Evolutionary conservation across 2,329 filamentous ascomycete species (phyloP).

Genomic region (Colletotrichum sidae): DNA sequence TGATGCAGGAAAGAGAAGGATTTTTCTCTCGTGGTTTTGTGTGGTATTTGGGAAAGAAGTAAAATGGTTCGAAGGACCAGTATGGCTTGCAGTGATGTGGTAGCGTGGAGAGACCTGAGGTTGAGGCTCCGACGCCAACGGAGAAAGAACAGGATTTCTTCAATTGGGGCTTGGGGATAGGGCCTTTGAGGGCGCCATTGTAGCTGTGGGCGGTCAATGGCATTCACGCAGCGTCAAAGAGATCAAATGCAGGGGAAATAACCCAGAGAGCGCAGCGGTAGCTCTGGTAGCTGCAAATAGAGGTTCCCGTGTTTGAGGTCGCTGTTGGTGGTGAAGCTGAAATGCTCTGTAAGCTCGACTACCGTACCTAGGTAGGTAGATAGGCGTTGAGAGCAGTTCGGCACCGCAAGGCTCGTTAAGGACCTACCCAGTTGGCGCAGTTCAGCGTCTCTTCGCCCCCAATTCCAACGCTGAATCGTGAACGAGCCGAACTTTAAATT

Average conservation of each 20-base stretch:
- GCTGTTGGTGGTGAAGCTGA: constrained; percentile 23
- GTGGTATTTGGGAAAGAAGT: constrained; percentile 24
- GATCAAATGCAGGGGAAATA: constrained; percentile 20
- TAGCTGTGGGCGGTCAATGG: constrained; percentile 26
- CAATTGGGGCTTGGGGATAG: constrained; percentile 9
- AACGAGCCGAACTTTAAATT: too few species aligned
- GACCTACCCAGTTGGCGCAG: too few species aligned
- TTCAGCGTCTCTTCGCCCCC: too few species aligned
- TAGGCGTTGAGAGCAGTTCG: too few species aligned
- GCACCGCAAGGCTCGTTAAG: too few species aligned
- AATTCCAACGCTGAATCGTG: too few species aligned
- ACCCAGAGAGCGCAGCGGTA: constrained; percentile 3
- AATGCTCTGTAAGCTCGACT: constrained; percentile 4
- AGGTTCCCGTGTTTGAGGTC: constrained; percentile 6
- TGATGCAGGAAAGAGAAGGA: constrained; percentile 12
- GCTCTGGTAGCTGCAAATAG: constrained; percentile 14
- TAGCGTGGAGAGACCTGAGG: constrained; percentile 10
- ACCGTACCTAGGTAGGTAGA: too few species aligned
- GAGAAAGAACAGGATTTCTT: constrained; percentile 2
- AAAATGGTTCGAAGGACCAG: constrained; percentile 20
- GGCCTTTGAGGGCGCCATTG: constrained; percentile 26
- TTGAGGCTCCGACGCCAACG: constrained; percentile 24
- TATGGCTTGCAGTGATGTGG: constrained; percentile 15
- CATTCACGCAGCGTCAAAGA: constrained; percentile 28
- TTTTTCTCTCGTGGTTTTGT: constrained; percentile 6